Evolutionary conservation across 345 rosid genomes (phyloP), one percentile per base, ranked within the genome.

Genomic region (Eucalyptus globulus): DNA sequence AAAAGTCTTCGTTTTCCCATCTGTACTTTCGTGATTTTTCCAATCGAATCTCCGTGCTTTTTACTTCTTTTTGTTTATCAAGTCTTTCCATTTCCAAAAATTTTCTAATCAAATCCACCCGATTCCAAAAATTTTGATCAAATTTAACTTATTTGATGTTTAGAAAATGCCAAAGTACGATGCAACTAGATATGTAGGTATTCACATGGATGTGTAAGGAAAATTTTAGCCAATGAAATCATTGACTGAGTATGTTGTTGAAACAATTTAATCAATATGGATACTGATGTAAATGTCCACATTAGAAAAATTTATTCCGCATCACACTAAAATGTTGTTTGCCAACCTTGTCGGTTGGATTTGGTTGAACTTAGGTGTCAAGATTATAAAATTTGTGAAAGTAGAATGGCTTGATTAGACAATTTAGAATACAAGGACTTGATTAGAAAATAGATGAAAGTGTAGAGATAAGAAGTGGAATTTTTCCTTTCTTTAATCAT

Each of bases 171-270:
- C 26, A 34, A 6, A 72, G 44, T 9, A 34, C 1, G 45, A 31
- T 31, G 80, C 80, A 31, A 31, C 5, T 8, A 67, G 3, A 67
- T 1, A 31, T 3, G 69, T 14, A 34, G 14, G 8, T 5, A 43
- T 72, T 2, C 27, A 72, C 1, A 5, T 19, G 45, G 45, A 34
- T 1, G 6, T 69, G 80, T 8, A 0, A 2, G 22, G 6, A 69
- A 69, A 7, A 62, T 7, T 14, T 62, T 62, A 62, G 34, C 5
- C 72, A 62, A 62, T 14, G 19, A 62, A 62, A n/a, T 3, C 40
- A n/a, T 1, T 0, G 3, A n/a, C 6, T 8, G 0, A 65, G 21
- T n/a, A 65, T n/a, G 22, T 2, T n/a, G 19, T 65, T 3, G 21
- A n/a, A 15, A 65, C 15, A 62, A 13, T 62, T n/a, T 14, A 65